phyloP scores from a whole-genome alignment of 306 rosid genomes.

The Amphicarpaea edgeworthii region DNA sequence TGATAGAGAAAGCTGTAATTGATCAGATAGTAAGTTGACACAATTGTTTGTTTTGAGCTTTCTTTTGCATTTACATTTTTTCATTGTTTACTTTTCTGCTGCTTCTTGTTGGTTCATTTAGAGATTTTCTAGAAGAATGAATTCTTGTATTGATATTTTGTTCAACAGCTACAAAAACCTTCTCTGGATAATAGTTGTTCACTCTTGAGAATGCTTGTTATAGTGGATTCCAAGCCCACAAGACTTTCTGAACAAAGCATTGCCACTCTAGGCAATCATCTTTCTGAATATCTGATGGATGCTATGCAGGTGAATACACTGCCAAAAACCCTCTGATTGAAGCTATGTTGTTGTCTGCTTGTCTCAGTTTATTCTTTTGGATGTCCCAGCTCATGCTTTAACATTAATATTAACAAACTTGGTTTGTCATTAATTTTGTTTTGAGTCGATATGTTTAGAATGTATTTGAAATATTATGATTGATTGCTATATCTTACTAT shows the following conservation, averaged over 20 bases:
- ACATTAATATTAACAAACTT: slow-evolving; percentile 10
- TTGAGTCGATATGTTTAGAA: not conserved
- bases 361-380: slow-evolving; percentile 26
- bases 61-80: slow-evolving; percentile 29
- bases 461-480: slow-evolving; percentile 30
- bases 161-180: slow-evolving; percentile 57
- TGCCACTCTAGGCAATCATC: slow-evolving; percentile 55
- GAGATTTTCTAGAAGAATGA: slow-evolving; percentile 26
- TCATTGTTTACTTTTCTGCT: too few species aligned
- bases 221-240: slow-evolving; percentile 65
- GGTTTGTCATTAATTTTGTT: not conserved
- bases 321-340: slow-evolving; percentile 18
- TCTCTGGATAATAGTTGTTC: slow-evolving; percentile 74
- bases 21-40: slow-evolving; percentile 67
- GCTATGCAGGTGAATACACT: slow-evolving; percentile 61
- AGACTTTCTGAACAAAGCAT: slow-evolving; percentile 65
- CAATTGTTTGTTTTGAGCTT: slow-evolving; percentile 8
- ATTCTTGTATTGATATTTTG: slow-evolving; percentile 37
- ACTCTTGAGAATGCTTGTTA: slow-evolving; percentile 67
- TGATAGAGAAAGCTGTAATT: slow-evolving; percentile 65
- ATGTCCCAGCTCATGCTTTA: not conserved
- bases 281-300: slow-evolving; percentile 68
- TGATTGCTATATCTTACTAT: not conserved
- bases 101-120: slow-evolving; percentile 10
- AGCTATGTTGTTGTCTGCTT: not conserved